Percentiles rank a stretch among this genome's conserved stretches.
Evolutionary conservation across 2,329 filamentous ascomycete genomes (phyloP).

Genomic region (Amesomyces nigricolor): DNA sequence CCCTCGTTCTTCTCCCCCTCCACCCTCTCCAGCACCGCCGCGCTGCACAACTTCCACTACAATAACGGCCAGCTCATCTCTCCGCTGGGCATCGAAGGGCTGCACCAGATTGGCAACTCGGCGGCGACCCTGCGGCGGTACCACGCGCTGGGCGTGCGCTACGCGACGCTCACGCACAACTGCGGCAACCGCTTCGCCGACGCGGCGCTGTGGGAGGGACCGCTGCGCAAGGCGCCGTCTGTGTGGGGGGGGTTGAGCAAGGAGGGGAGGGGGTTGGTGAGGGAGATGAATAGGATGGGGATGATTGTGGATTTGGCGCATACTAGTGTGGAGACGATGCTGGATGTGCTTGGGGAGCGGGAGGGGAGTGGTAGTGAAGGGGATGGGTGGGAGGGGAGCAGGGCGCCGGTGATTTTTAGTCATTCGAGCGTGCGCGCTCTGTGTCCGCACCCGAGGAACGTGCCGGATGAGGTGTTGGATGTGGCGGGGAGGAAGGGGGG

Average conservation of each 20-base stretch:
- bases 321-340: slow-evolving; percentile 71
- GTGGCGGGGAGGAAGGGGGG: slow-evolving; percentile 68
- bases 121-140: slow-evolving; percentile 69
- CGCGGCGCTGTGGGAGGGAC: slow-evolving; percentile 61
- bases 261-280: slow-evolving; percentile 61
- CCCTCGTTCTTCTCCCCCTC: slow-evolving; percentile 64
- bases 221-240: slow-evolving; percentile 47
- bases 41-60: slow-evolving; percentile 42
- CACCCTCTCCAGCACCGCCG: slow-evolving; percentile 54
- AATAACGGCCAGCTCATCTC: slow-evolving; percentile 61
- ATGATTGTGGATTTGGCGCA: slow-evolving; percentile 92
- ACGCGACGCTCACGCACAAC: slow-evolving; percentile 86
- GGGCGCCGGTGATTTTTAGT: slow-evolving; percentile 80
- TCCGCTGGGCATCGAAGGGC: slow-evolving; percentile 74
- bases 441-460: slow-evolving; percentile 86
- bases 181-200: slow-evolving; percentile 90
- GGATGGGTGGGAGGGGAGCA: slow-evolving; percentile 58
- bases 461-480: slow-evolving; percentile 74
- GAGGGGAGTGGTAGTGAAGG: slow-evolving; percentile 37
- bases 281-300: slow-evolving; percentile 90
- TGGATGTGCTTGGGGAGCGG: slow-evolving; percentile 61
- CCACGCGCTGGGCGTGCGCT: slow-evolving; percentile 73
- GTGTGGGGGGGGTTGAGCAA: slow-evolving; percentile 68
- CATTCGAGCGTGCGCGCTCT: slow-evolving; percentile 77
- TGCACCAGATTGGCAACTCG: slow-evolving; percentile 91